phyloP scores from a whole-genome alignment of 805 yeast genomes.

The Torulaspora franciscae region DNA sequence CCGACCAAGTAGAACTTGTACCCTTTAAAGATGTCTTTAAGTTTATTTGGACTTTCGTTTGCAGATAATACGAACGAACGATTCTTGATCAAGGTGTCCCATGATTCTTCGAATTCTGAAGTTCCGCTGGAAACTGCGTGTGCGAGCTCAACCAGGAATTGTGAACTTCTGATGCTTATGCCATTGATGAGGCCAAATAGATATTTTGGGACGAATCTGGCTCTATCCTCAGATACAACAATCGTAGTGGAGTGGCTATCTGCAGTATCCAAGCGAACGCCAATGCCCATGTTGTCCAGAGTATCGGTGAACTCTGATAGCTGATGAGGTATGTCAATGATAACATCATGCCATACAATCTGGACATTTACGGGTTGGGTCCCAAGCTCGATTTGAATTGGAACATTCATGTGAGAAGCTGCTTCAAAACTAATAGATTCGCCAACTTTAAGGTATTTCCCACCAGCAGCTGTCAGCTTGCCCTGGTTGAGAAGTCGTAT shows the following conservation, averaged over 20 bases:
- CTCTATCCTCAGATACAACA: background rate
- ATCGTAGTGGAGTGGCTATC: slow-evolving; percentile 3
- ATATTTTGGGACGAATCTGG: slow-evolving; percentile 1
- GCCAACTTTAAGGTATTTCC: slow-evolving; percentile 16
- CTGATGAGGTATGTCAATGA: slow-evolving; percentile 17
- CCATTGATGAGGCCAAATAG: slow-evolving; percentile 17
- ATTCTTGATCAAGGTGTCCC: slow-evolving; percentile 8
- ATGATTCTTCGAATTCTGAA: slow-evolving; percentile 14
- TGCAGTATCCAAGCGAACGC: background rate
- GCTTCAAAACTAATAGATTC: slow-evolving; percentile 14
- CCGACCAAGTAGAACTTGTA: slow-evolving; percentile 6
- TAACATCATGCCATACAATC: slow-evolving; percentile 12
- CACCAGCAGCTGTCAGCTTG: slow-evolving; percentile 26
- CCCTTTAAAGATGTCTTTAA: background rate
- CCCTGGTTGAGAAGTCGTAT: slow-evolving; percentile 23
- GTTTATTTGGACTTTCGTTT: background rate
- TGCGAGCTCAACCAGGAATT: slow-evolving; percentile 6
- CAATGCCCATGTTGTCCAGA: slow-evolving; percentile 6
- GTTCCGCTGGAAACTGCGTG: slow-evolving; percentile 2
- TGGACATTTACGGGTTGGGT: slow-evolving; percentile 22
- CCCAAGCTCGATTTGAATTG: slow-evolving; percentile 17
- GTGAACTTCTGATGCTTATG: slow-evolving; percentile 10
- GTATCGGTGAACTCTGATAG: background rate
- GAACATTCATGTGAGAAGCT: background rate
- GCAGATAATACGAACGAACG: background rate